Base-by-base conservation (phyloP, 176 grass and related monocot genomes). In the Triticum urartu region DNA sequence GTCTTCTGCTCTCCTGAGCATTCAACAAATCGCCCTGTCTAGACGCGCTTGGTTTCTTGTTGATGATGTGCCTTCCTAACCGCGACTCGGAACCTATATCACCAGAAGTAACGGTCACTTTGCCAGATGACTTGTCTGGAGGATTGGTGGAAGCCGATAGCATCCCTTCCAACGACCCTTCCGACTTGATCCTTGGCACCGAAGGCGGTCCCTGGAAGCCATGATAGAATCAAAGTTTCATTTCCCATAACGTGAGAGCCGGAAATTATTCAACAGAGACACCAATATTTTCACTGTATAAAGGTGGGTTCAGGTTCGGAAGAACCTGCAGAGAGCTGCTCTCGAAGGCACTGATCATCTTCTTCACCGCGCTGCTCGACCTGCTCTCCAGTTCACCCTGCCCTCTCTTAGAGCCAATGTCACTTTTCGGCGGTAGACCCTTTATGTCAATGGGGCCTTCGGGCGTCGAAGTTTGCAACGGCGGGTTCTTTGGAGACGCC, bases 301-400 rank as follows among this genome's bases (percentile, higher is more conserved):
- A 43, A 50, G 13, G 12, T 50, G 12, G 47, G 47, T 50, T 50
- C 13, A 5, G 14, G 1, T 15, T 15, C 47, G 0, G 13, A 15
- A 50, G 4, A 42, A 91, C 89, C 89, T 91, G 85, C 7, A 45
- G 18, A 35, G 60, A 68, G 60, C 80, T 68, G 75, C 26, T 48
- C 66, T 91, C 75, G 5, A 91, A 68, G 67, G 85, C 24, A 38
- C 34, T 76, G 75, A 84, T 80, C 85, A 84, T 87, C 60, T 80
- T 87, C 89, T 76, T 87, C 11, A 91, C 89, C 1, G 81, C 70
- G 62, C 76, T 91, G 30, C 59, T 80, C 84, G 73, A 52, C 60
- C 45, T 68, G 12, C 78, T 81, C 62, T 30, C 70, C 45, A 14
- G 59, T 77, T 70, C 38, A 70, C 14, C 7, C 1, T 52, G 21